Base-by-base conservation (phyloP, 2,329 filamentous ascomycete species). In the Nannizziopsis barbatae region DNA sequence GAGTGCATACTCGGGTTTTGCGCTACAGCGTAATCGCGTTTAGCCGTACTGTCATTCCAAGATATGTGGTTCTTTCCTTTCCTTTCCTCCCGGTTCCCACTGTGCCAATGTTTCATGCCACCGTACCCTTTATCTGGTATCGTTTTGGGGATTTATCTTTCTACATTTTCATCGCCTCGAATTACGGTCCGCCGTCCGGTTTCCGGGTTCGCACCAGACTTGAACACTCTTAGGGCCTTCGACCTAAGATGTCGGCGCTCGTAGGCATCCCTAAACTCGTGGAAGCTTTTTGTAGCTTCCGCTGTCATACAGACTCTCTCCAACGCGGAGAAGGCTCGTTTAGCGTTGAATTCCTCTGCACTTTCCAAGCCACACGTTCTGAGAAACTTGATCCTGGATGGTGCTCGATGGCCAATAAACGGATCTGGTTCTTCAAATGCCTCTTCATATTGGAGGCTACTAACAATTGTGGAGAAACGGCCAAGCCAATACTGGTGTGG, bases 201-300 rank as follows among this genome's bases (percentile, higher is more conserved):
- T 15, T n/a, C 15, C 12, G 8, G n/a, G 5, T 22, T 20, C 1
- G 18, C 7, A 30, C 18, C 17, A 14, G 27, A 27, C 17, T 47
- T 47, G 7, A 27, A 30, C 3, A 22, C 33, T 15, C 27, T 42
- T 30, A 18, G 30, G 7, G 32, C 17, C 10, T 31, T 36, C 7
- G 38, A 42, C 20, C 35, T 47, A 9, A 31, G 41, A 17, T 32
- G 38, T 22, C 20, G 31, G 32, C 45, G 17, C 11, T 49, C 39
- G 55, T 62, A 65, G 33, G 51, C 56, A 3, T 50, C 47, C 33
- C 57, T 52, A 45, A 66, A 66, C 9, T 54, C 55, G 5, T 55
- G 45, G 43, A 69, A 54, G 50, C 65, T 68, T 12, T 45, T 50
- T 18, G 50, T 57, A 35, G 66, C 65, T 50, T 67, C 63, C 5